phyloP scores from a whole-genome alignment of 2,329 filamentous ascomycete species.

The Pseudogymnoascus sp. region DNA sequence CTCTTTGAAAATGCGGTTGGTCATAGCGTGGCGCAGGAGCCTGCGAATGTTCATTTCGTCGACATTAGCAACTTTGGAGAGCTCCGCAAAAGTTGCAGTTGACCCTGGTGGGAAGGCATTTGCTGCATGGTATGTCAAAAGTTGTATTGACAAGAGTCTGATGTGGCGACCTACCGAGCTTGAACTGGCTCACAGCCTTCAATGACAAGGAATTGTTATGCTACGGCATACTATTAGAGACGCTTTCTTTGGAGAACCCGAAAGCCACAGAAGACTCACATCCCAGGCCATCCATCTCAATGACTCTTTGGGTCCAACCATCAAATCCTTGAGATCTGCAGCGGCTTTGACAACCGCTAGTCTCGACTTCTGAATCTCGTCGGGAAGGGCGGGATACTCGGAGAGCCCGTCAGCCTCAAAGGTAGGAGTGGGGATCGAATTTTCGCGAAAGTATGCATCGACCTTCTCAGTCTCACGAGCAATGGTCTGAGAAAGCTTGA shows the following conservation, averaged over 20 bases:
- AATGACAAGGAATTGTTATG: constrained; percentile 44
- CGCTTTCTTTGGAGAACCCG: background rate
- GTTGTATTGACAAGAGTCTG: background rate
- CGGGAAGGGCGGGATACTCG: constrained; percentile 41
- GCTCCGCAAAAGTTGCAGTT: constrained; percentile 38
- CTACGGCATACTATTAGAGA: constrained; percentile 24
- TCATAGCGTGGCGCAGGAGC: constrained; percentile 46
- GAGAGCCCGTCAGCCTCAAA: constrained; percentile 38
- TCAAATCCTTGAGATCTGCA: constrained; percentile 39
- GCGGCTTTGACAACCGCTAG: constrained; percentile 42
- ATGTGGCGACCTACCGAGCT: constrained; percentile 34
- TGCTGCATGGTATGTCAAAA: constrained; percentile 29
- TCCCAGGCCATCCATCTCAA: constrained; percentile 46
- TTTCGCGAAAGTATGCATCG: constrained; percentile 38
- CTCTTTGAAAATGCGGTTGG: constrained; percentile 47
- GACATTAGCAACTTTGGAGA: constrained; percentile 25
- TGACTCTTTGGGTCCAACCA: constrained; percentile 42
- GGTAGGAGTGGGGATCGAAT: constrained; percentile 34
- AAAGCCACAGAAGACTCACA: constrained; percentile 30
- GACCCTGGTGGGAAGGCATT: constrained; percentile 41
- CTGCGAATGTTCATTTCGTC: constrained; percentile 36
- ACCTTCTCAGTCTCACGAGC: constrained; percentile 41
- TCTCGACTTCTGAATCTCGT: constrained; percentile 38
- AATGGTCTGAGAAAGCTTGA: constrained; percentile 41
- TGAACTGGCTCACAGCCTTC: constrained; percentile 42